Percentiles rank a stretch among this genome's conserved stretches.
These are phyloP conservation scores for Trichothecium sympodiale DNA, from an alignment of 2,329 filamentous ascomycete genomes.

Conservation along the genomic window DNA sequence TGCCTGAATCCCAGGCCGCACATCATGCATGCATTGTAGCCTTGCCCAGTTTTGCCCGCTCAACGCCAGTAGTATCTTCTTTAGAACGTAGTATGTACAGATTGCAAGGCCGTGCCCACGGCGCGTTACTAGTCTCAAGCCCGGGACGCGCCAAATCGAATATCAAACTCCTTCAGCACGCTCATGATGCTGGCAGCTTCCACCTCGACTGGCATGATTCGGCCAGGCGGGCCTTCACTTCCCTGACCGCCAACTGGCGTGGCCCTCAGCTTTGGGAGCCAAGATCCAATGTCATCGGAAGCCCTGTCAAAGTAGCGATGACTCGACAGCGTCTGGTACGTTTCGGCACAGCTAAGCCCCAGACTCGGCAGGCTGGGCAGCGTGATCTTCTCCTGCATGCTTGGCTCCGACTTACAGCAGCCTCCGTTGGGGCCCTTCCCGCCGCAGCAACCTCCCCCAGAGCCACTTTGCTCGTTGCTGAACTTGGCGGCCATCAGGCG, in stretches of 20 bases:
- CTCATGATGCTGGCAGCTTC: slow-evolving; percentile 79
- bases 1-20: too few relatives aligned
- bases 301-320: slow-evolving; percentile 67
- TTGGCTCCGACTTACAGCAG: slow-evolving; percentile 46
- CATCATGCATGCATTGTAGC: slow-evolving; percentile 1
- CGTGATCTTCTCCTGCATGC: slow-evolving; percentile 21
- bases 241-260: slow-evolving; percentile 23
- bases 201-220: slow-evolving; percentile 58
- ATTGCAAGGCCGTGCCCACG: background rate
- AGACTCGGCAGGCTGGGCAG: slow-evolving; percentile 31
- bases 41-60: background rate
- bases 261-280: slow-evolving; percentile 63
- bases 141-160: slow-evolving; percentile 47
- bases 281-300: slow-evolving; percentile 61
- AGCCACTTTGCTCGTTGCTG: slow-evolving; percentile 26
- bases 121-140: too few relatives aligned
- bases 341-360: slow-evolving; percentile 63
- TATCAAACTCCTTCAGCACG: slow-evolving; percentile 71
- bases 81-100: background rate
- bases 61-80: background rate
- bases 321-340: slow-evolving; percentile 67
- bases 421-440: slow-evolving; percentile 47
- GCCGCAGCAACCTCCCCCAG: slow-evolving; percentile 50
- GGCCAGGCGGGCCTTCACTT: slow-evolving; percentile 16
- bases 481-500: slow-evolving; percentile 64